Percentiles rank a stretch among this genome's conserved stretches.
phyloP scores from a whole-genome alignment of 352 stramenopile genomes.

The Pythium utonaiense region DNA sequence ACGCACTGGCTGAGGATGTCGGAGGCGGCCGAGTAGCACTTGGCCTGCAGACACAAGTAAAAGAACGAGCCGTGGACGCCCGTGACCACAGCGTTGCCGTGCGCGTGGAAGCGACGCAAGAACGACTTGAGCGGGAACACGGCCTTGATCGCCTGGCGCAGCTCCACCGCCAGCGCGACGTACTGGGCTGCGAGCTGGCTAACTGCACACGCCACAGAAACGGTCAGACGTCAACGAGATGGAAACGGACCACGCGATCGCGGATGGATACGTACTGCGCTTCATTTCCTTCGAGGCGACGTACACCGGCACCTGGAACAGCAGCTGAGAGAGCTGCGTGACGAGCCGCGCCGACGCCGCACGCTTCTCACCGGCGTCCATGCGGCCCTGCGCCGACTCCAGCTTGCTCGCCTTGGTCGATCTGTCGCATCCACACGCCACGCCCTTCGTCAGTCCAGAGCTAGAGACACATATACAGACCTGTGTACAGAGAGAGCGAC shows the following conservation, averaged over 20 bases:
- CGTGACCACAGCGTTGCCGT: slow-evolving; percentile 54
- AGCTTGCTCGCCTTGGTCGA: slow-evolving; percentile 54
- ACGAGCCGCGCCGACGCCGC: slow-evolving; percentile 17
- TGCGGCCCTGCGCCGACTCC: slow-evolving; percentile 34
- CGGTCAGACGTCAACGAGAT: background rate
- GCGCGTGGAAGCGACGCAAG: slow-evolving; percentile 53
- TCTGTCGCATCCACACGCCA: slow-evolving; percentile 15
- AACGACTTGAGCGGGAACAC: slow-evolving; percentile 72
- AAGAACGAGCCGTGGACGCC: slow-evolving; percentile 69
- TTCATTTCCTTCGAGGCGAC: slow-evolving; percentile 60
- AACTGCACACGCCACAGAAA: slow-evolving; percentile 26
- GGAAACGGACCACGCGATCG: background rate
- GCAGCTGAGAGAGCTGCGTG: slow-evolving; percentile 49
- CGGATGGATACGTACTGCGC: slow-evolving; percentile 22
- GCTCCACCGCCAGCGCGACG: slow-evolving; percentile 37
- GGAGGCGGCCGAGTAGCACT: slow-evolving; percentile 71
- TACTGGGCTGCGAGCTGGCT: slow-evolving; percentile 54
- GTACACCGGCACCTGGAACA: slow-evolving; percentile 42
- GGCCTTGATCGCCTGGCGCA: slow-evolving; percentile 53
- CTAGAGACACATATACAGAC: background rate
- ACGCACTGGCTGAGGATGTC: slow-evolving; percentile 68
- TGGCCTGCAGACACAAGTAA: slow-evolving; percentile 77
- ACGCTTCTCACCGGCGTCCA: slow-evolving; percentile 15
- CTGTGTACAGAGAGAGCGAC: background rate
- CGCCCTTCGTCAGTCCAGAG: background rate